Conservation (phyloP, 306 rosid species). For the Prosopis cineraria region DNA sequence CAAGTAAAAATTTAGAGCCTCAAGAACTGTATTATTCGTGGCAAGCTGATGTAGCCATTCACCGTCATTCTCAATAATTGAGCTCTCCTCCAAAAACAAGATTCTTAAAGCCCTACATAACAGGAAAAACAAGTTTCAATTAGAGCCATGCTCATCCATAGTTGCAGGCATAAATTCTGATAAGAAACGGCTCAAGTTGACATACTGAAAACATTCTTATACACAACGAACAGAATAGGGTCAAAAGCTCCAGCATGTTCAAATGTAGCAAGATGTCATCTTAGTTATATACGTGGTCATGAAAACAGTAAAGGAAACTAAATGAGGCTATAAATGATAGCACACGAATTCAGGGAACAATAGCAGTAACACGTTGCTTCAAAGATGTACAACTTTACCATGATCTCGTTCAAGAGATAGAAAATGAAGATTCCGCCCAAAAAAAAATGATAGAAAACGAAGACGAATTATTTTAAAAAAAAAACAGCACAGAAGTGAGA, state of each 20-base stretch:
- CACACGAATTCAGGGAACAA: background rate
- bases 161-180: conserved; percentile 18
- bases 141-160: background rate
- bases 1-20: conserved; percentile 81
- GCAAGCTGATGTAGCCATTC: conserved; percentile 94
- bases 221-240: background rate
- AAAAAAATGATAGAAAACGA: background rate
- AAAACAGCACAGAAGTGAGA: background rate
- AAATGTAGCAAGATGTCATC: conserved; percentile 4
- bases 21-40: conserved; percentile 77
- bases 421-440: background rate
- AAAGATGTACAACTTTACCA: background rate
- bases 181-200: conserved; percentile 39
- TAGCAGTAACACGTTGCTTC: background rate
- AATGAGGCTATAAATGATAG: background rate
- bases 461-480: background rate
- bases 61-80: conserved; percentile 59
- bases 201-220: conserved; percentile 25
- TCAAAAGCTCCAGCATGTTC: background rate
- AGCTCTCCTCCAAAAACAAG: conserved; percentile 89
- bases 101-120: conserved; percentile 68
- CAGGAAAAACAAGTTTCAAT: conserved; percentile 7
- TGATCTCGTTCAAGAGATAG: background rate
- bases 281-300: background rate
- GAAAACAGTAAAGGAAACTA: background rate